phyloP scores from a whole-genome alignment of 129 eudicot species.

The Lonicera japonica region DNA sequence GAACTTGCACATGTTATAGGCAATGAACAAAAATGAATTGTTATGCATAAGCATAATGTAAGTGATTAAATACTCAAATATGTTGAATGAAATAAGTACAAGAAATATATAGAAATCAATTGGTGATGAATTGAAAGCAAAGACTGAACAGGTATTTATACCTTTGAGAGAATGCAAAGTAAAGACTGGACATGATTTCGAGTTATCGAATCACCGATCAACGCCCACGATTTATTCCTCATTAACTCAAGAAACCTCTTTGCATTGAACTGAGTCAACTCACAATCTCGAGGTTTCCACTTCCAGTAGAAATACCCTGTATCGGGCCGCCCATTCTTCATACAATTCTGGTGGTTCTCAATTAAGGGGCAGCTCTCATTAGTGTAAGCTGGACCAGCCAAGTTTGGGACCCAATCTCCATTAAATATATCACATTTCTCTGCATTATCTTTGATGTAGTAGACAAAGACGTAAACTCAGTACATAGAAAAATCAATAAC shows the following conservation, averaged over 20 bases:
- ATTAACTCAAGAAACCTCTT: constrained; percentile 61
- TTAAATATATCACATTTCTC: constrained; percentile 54
- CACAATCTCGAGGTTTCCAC: constrained; percentile 82
- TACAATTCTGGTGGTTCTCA: constrained; percentile 77
- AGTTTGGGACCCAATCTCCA: constrained; percentile 76
- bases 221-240: constrained; percentile 89
- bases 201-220: constrained; percentile 86
- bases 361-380: constrained; percentile 69
- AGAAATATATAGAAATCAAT: no score
- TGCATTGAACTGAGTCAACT: constrained; percentile 64
- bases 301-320: constrained; percentile 73
- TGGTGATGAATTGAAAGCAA: no score
- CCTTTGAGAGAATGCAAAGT: constrained; percentile 77
- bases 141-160: constrained; percentile 10
- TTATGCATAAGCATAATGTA: no score
- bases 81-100: no score
- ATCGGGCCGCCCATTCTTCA: constrained; percentile 89
- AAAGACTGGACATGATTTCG: constrained; percentile 89
- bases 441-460: constrained; percentile 36
- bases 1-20: no score
- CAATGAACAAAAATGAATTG: no score
- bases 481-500: not conserved
- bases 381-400: constrained; percentile 59
- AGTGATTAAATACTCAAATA: no score
- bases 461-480: constrained; percentile 5